Percentiles rank a stretch among this genome's conserved stretches.
Evolutionary conservation across 2,329 filamentous ascomycete species (phyloP).

Genomic region (Chalara sp.): DNA sequence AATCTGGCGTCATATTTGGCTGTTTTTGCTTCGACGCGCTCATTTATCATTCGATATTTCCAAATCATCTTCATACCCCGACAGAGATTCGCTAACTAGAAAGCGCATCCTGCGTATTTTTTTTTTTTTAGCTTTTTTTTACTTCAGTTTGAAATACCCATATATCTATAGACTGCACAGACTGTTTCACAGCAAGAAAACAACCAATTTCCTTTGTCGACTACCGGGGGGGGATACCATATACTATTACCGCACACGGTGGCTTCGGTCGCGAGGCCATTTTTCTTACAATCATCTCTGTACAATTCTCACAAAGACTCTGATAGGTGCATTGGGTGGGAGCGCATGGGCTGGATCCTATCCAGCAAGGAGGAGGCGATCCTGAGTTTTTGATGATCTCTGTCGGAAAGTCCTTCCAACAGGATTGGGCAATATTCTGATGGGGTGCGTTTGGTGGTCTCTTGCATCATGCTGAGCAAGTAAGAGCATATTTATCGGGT

Average conservation of each 20-base stretch:
- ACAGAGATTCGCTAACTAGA: slow-evolving; percentile 13
- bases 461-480: not conserved
- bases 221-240: not conserved
- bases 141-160: slow-evolving; percentile 18
- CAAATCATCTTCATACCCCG: slow-evolving; percentile 16
- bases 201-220: slow-evolving; percentile 13
- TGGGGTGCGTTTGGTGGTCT: not conserved
- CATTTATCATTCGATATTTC: no score
- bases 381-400: no score
- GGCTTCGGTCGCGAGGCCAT: not conserved
- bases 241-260: not conserved
- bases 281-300: not conserved
- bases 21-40: no score
- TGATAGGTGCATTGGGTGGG: not conserved
- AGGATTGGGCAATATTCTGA: not conserved
- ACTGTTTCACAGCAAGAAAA: slow-evolving; percentile 15
- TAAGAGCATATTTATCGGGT: not conserved
- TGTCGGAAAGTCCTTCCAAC: not conserved
- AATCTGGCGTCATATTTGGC: no score
- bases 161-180: slow-evolving; percentile 19
- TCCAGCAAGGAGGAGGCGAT: no score
- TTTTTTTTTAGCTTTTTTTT: slow-evolving; percentile 14
- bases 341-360: not conserved
- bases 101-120: slow-evolving; percentile 1
- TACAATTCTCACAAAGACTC: slow-evolving; percentile 2